phyloP scores from a whole-genome alignment of 495 filamentous ascomycete species.

The Clohesyomyces aquaticus region DNA sequence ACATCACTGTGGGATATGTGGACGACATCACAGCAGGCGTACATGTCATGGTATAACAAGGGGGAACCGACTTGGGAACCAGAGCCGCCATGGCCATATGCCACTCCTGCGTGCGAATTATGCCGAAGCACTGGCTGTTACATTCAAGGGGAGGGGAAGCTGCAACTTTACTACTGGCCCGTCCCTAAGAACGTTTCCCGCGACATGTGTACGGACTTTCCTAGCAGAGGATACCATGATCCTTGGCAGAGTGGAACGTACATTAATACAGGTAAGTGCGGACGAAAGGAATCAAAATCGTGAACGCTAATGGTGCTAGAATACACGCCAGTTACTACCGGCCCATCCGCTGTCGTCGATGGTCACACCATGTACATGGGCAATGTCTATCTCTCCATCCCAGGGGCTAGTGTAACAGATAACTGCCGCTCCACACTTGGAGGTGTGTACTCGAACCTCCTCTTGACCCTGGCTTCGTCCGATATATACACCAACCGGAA shows the following conservation, averaged over 20 bases:
- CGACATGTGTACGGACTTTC: conserved; percentile 13
- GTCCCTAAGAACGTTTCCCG: background rate
- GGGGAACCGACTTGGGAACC: background rate
- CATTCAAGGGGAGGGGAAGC: background rate
- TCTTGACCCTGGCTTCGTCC: conserved; percentile 11
- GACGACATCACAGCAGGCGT: too few relatives aligned
- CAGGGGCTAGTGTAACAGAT: background rate
- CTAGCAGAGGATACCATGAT: background rate
- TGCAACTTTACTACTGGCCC: conserved; percentile 9
- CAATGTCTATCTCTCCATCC: conserved; percentile 10
- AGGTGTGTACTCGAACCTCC: conserved; percentile 1
- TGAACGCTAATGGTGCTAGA: background rate
- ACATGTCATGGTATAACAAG: background rate
- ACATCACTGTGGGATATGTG: too few relatives aligned
- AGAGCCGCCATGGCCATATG: background rate
- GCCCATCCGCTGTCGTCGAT: conserved; percentile 1
- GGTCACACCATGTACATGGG: conserved; percentile 2
- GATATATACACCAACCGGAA: conserved; percentile 4
- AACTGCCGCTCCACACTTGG: conserved; percentile 1
- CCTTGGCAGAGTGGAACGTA: conserved; percentile 4
- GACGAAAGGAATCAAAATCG: too few relatives aligned
- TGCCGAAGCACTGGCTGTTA: background rate
- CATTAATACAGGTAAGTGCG: background rate
- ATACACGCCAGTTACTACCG: conserved; percentile 2
- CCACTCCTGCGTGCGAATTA: background rate